Conservation (phyloP, 441 rosid genomes). For the Populus hybrid region DNA sequence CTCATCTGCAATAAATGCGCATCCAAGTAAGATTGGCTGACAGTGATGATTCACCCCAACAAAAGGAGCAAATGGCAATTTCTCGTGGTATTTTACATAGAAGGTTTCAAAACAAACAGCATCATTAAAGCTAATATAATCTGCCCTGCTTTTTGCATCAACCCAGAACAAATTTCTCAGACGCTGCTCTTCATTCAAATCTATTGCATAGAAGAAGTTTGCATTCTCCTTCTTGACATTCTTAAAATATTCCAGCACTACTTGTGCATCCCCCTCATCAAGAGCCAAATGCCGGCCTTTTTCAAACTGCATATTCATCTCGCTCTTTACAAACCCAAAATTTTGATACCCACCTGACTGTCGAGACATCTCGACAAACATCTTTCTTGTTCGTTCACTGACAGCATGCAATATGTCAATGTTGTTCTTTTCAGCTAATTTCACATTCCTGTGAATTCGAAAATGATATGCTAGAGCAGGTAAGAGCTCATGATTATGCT, state of each 20-base stretch:
- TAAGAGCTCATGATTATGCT: slow-evolving; percentile 80
- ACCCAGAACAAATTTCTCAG: slow-evolving; percentile 71
- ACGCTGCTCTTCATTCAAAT: slow-evolving; percentile 71
- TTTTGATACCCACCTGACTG: slow-evolving; percentile 69
- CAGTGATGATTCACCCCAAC: slow-evolving; percentile 84
- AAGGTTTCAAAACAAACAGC: slow-evolving; percentile 69
- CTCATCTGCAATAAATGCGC: slow-evolving; percentile 66
- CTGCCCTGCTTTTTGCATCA: slow-evolving; percentile 75
- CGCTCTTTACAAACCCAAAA: slow-evolving; percentile 30
- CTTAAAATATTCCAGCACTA: slow-evolving; percentile 58
- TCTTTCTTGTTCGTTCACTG: slow-evolving; percentile 79
- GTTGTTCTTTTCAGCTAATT: slow-evolving; percentile 77
- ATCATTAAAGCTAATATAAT: slow-evolving; percentile 57
- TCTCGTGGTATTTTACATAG: slow-evolving; percentile 66
- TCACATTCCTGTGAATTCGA: slow-evolving; percentile 67
- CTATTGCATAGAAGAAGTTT: slow-evolving; percentile 74
- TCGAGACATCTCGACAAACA: slow-evolving; percentile 83
- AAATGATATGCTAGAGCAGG: slow-evolving; percentile 84
- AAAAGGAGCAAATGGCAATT: slow-evolving; percentile 74
- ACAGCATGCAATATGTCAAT: slow-evolving; percentile 81
- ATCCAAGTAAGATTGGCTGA: slow-evolving; percentile 72
- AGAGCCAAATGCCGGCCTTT: slow-evolving; percentile 46
- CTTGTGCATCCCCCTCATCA: slow-evolving; percentile 60
- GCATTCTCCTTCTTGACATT: slow-evolving; percentile 59
- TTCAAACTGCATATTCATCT: slow-evolving; percentile 47